Percentiles rank a stretch among this genome's conserved stretches.
These are phyloP conservation scores for Benincasa hispida DNA, from an alignment of 306 rosid genomes.

Conservation along the genomic window DNA sequence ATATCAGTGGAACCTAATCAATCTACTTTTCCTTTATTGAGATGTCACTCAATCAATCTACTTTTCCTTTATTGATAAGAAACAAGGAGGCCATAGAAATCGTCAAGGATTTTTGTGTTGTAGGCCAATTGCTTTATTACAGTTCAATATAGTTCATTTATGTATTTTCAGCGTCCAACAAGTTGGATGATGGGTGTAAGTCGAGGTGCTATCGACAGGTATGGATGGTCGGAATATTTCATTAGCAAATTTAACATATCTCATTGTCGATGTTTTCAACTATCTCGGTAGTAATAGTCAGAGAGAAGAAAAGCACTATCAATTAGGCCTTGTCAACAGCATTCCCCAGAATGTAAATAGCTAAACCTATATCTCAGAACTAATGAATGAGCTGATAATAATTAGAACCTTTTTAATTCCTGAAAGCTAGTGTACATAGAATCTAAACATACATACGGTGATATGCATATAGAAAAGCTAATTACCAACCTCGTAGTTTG, in stretches of 20 bases:
- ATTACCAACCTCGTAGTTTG: constrained; percentile 48
- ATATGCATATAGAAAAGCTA: background rate
- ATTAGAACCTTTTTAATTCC: background rate
- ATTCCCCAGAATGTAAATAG: background rate
- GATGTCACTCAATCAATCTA: background rate
- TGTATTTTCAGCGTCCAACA: background rate
- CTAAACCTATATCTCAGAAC: background rate
- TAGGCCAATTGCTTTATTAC: background rate
- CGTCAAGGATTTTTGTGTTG: background rate
- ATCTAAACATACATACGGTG: background rate
- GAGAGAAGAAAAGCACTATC: background rate
- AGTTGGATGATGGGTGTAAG: background rate
- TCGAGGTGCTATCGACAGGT: background rate
- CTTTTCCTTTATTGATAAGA: background rate
- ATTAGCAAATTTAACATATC: background rate
- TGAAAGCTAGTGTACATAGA: background rate
- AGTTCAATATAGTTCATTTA: background rate
- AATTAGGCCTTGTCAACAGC: background rate
- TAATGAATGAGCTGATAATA: background rate
- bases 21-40: too few species aligned
- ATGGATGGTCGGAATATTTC: background rate
- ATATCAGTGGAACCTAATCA: background rate
- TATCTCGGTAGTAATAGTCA: background rate
- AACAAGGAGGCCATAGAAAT: background rate
- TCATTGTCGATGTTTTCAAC: background rate